Percentiles rank a stretch among this genome's conserved stretches.
Evolutionary conservation across 2,329 filamentous ascomycete genomes (phyloP).

Genomic region (Polychaeton citri): DNA sequence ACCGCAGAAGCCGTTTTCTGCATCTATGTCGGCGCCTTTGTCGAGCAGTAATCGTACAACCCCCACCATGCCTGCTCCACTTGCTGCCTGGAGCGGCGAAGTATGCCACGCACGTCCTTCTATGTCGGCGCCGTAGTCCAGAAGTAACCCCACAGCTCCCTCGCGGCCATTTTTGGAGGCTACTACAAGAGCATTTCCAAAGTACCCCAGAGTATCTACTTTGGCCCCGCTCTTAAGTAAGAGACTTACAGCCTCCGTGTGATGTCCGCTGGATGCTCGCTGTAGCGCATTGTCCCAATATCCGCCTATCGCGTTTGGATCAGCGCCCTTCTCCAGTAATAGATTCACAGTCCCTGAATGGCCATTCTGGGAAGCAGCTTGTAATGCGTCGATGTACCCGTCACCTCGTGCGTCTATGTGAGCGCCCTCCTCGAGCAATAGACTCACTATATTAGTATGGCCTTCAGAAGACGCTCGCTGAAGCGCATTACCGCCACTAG

Average conservation of each 20-base stretch:
- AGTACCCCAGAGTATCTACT: no score
- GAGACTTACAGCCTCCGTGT: no score
- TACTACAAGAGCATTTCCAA: slow-evolving; percentile 8
- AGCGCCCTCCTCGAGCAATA: slow-evolving; percentile 9
- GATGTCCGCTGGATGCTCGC: no score
- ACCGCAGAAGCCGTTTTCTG: background rate
- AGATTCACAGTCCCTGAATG: background rate
- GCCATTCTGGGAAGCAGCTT: background rate
- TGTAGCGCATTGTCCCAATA: background rate
- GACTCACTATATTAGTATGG: slow-evolving; percentile 3
- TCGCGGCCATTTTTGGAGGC: slow-evolving; percentile 6
- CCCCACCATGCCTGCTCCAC: slow-evolving; percentile 9
- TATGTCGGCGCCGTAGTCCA: slow-evolving; percentile 10
- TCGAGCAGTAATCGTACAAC: slow-evolving; percentile 14
- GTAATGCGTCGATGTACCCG: background rate
- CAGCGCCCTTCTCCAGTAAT: background rate
- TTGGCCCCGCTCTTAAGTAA: no score
- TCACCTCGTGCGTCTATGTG: slow-evolving; percentile 4
- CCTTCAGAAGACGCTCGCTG: slow-evolving; percentile 6
- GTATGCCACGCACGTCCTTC: slow-evolving; percentile 11
- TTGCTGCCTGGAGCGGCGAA: slow-evolving; percentile 18
- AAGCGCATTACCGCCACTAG: no score
- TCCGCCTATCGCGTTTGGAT: no score
- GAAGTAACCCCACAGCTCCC: slow-evolving; percentile 4
- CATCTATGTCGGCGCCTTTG: slow-evolving; percentile 11